A percentile compares a stretch with the other conserved stretches of the same genome.
These are phyloP conservation scores for Tuber calosporum DNA, from an alignment of 495 filamentous ascomycete genomes.

Conservation along the genomic window DNA sequence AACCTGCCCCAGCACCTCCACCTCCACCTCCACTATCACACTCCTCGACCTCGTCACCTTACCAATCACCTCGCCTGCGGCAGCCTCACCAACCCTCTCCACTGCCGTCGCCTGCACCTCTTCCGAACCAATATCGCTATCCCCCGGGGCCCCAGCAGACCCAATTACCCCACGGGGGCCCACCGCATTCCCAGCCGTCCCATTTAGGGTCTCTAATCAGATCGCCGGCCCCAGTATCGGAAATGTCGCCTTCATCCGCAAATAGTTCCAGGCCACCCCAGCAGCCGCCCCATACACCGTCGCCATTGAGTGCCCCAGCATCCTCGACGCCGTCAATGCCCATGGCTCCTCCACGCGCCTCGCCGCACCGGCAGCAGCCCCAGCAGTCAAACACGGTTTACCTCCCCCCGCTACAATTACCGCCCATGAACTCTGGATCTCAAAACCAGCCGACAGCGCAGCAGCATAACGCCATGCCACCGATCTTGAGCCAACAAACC, in stretches of 20 bases:
- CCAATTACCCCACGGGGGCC: slow-evolving; percentile 26
- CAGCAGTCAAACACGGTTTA: slow-evolving; percentile 31
- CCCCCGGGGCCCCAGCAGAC: slow-evolving; percentile 22
- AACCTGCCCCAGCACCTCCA: slow-evolving; percentile 26
- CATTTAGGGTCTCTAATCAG: slow-evolving; percentile 27
- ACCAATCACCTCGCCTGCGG: slow-evolving; percentile 31
- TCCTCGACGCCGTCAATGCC: slow-evolving; percentile 32
- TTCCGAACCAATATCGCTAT: slow-evolving; percentile 27
- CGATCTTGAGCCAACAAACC: slow-evolving; percentile 37
- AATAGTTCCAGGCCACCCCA: slow-evolving; percentile 9
- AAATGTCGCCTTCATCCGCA: slow-evolving; percentile 18
- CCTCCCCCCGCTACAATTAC: slow-evolving; percentile 39
- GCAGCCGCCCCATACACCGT: slow-evolving; percentile 29
- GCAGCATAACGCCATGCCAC: slow-evolving; percentile 39
- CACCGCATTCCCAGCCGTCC: slow-evolving; percentile 28
- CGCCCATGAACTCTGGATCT: slow-evolving; percentile 38
- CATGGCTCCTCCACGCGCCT: slow-evolving; percentile 38
- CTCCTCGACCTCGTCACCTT: slow-evolving; percentile 37
- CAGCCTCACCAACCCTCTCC: slow-evolving; percentile 27
- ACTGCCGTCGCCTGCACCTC: slow-evolving; percentile 21
- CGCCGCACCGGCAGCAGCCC: slow-evolving; percentile 30
- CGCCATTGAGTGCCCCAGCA: slow-evolving; percentile 26
- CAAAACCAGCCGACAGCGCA: slow-evolving; percentile 21
- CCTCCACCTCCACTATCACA: slow-evolving; percentile 25
- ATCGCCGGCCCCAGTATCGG: slow-evolving; percentile 26